Percentiles rank a stretch among this genome's conserved stretches.
Evolutionary conservation across 176 grass and related monocot species (phyloP).

Genomic region (Phoenix dactylifera): DNA sequence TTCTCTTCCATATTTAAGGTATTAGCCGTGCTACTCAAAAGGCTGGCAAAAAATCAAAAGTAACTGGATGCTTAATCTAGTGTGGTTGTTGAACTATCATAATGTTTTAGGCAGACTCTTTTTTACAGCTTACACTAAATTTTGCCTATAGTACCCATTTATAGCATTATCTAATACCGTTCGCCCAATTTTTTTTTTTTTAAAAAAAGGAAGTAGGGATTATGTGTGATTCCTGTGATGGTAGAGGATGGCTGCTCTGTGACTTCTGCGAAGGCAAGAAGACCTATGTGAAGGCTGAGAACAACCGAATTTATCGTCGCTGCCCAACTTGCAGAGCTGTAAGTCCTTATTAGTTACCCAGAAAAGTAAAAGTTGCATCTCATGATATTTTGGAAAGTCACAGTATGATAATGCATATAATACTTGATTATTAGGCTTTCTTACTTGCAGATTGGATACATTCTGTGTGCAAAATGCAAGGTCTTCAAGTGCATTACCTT

Average conservation of each 20-base stretch:
- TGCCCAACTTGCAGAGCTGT: slow-evolving; percentile 79
- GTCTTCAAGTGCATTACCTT: slow-evolving; percentile 71
- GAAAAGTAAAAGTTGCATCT: too few relatives aligned
- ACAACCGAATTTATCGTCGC: slow-evolving; percentile 52
- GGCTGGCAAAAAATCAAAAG: too few relatives aligned
- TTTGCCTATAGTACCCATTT: background rate
- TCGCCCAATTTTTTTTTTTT: background rate
- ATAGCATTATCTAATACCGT: background rate
- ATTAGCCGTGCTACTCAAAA: too few relatives aligned
- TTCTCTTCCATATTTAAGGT: too few relatives aligned
- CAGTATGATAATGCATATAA: background rate
- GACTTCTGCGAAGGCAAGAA: slow-evolving; percentile 70
- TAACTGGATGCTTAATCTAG: too few relatives aligned
- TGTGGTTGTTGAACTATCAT: too few relatives aligned
- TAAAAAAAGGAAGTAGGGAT: slow-evolving; percentile 19
- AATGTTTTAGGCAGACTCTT: background rate
- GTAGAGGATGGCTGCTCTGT: slow-evolving; percentile 56
- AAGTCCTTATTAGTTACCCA: slow-evolving; percentile 2
- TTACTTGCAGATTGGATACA: slow-evolving; percentile 36
- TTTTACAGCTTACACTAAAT: background rate
- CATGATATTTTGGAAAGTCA: background rate
- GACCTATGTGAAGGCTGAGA: slow-evolving; percentile 57
- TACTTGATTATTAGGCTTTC: background rate
- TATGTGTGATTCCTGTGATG: slow-evolving; percentile 40
- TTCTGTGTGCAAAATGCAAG: slow-evolving; percentile 63